Evolutionary conservation across 768 basidiomycete species (phyloP), one percentile per base, ranked within the genome.

Genomic region (Agaricus sinodeliciosus): DNA sequence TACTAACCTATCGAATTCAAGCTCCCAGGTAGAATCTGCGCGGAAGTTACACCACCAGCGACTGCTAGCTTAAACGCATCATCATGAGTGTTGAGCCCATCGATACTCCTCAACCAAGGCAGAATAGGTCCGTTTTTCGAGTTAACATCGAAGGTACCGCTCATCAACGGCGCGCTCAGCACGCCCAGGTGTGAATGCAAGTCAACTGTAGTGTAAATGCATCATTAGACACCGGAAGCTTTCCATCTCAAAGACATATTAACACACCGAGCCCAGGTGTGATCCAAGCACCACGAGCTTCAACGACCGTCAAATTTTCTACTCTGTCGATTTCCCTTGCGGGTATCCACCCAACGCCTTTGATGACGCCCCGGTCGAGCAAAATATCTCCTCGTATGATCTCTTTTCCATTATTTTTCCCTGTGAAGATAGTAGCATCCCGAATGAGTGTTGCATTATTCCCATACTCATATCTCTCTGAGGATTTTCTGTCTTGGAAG

Each of bases 51-150:
- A 12, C 94, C 94, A 9, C 93, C 93, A 3, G 94, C 78, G 49
- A 93, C 84, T 2, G 88, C 79, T 13, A 90, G 73, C 51, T 73
- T 72, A 64, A 84, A 85, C 1, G 84, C 75, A 37, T 84, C 81
- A 62, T 94, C 93, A 55, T 92, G 88, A 0, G 89, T 92, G 63
- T 94, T 87, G 60, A 96, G 76, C 0, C 79, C 90, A 63, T 97
- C 94, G 36, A 93, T 73, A 52, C 80, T 85, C 43, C 91, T 77
- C 25, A 97, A 72, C 82, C 85, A 90, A 1, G 91, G 90, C 31
- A 82, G 60, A 52, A 87, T 74, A 3, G 88, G 78, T 0, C 85
- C 86, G 47, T 87, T 77, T 9, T 55, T 57, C 9, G 89, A 90
- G 63, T 86, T 84, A 12, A 77, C 70, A 62, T 89, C 88, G 41